Evolutionary conservation across 306 rosid genomes (phyloP), one percentile per base, ranked within the genome.

Genomic region (Hylodesmum podocarpum): DNA sequence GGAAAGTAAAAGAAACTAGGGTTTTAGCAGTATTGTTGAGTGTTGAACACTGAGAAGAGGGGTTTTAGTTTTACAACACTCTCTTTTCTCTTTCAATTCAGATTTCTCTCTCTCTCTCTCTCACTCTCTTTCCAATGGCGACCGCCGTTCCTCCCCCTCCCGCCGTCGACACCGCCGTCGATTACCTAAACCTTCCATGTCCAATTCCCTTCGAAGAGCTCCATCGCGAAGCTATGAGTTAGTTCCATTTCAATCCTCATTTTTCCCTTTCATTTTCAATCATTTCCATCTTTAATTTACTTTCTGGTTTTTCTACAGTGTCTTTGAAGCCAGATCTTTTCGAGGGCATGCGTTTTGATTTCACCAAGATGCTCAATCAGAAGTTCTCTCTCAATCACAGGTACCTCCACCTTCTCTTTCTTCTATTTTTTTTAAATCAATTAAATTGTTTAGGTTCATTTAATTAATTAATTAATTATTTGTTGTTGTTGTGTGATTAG

Each of bases 191-290:
- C 68, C 99, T 93, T 29, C 96, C 98, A 15, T 92, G 97, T 50
- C 98, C 99, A 46, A 88, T 93, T 69, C 91, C 99, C 64, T 96
- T 87, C 67, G 99, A 96, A 61, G 99, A 96, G 82, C 89, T 96
- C 85, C 96, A 89, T 76, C 99, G 98, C 36, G 99, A 96, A 93
- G 94, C 99, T 64, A 84, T 91, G 90, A 91, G 99, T 93, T 12
- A 62, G 89, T 87, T 31, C 71, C 41, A n/a, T n/a, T 21, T 27
- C 10, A 9, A 9, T 57, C 36, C 21, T 15, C 29, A 18, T 46
- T 61, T 24, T 31, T 14, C 1, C 3, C 19, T 3, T 59, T 6
- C 37, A 28, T 78, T 25, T 25, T 66, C 39, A 3, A 3, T 4
- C 62, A n/a, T n/a, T 67, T 0, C 43, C 24, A n/a, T 6, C 29